Evolutionary conservation across 2,329 filamentous ascomycete species (phyloP).

Genomic region (Calonectria ilicicola): DNA sequence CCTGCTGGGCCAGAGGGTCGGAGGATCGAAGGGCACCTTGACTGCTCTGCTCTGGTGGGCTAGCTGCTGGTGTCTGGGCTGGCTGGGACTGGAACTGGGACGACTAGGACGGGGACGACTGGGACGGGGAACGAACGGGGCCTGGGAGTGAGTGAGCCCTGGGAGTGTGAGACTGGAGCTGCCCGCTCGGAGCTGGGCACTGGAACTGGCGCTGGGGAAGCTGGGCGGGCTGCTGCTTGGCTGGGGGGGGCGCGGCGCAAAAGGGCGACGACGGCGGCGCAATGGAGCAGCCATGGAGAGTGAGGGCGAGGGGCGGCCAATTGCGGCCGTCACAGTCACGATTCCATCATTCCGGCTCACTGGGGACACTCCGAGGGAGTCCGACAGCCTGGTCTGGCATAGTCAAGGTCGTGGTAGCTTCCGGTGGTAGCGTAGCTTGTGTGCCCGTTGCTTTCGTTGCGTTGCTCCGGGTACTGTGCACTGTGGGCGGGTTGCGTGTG

Average conservation of each 20-base stretch:
- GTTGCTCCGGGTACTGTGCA: slow-evolving; percentile 8
- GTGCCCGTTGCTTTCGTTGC: not conserved
- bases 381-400: slow-evolving; percentile 1
- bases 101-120: not conserved
- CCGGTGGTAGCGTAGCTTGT: not conserved
- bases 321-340: slow-evolving; percentile 17
- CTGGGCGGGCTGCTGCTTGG: not conserved
- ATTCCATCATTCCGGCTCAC: slow-evolving; percentile 24
- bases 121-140: not conserved
- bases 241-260: not conserved
- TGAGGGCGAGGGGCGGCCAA: slow-evolving; percentile 10
- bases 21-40: not conserved
- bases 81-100: not conserved
- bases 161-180: not conserved
- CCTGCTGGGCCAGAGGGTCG: not conserved
- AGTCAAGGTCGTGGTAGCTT: slow-evolving; percentile 1
- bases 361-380: slow-evolving; percentile 23
- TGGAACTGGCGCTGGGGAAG: not conserved
- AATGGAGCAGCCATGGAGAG: slow-evolving; percentile 12
- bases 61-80: not conserved
- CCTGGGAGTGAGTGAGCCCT: not conserved
- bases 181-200: not conserved
- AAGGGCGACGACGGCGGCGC: slow-evolving; percentile 10
- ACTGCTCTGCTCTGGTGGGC: not conserved
- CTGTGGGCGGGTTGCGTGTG: slow-evolving; percentile 3